Percentiles rank a stretch among this genome's conserved stretches.
Conservation (phyloP, 768 basidiomycete species). For the Aureoboletus auriporus region DNA sequence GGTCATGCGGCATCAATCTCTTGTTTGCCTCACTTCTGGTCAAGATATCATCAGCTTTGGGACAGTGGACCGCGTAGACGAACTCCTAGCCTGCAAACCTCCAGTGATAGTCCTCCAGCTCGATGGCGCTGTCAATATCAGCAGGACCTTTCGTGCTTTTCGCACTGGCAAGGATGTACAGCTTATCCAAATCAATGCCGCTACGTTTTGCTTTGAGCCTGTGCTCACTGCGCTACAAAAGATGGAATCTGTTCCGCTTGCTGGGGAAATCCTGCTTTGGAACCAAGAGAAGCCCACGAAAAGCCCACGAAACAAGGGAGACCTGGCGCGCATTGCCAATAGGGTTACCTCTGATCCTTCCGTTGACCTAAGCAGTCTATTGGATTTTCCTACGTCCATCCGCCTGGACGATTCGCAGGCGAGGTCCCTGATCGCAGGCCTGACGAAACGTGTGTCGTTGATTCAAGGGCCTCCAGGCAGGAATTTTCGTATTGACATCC, state of each 20-base stretch:
- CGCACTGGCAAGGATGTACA: slow-evolving; percentile 30
- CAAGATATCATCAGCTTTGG: slow-evolving; percentile 50
- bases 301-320: background rate
- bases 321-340: slow-evolving; percentile 19
- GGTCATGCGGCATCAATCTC: slow-evolving; percentile 49
- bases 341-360: slow-evolving; percentile 27
- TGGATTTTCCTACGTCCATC: slow-evolving; percentile 36
- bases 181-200: slow-evolving; percentile 55
- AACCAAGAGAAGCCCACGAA: slow-evolving; percentile 16
- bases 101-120: slow-evolving; percentile 55
- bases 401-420: slow-evolving; percentile 49
- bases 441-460: slow-evolving; percentile 51
- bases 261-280: slow-evolving; percentile 54
- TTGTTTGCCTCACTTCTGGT: slow-evolving; percentile 48
- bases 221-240: slow-evolving; percentile 53
- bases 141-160: slow-evolving; percentile 37
- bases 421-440: slow-evolving; percentile 42
- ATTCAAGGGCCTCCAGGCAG: slow-evolving; percentile 72
- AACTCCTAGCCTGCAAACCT: slow-evolving; percentile 40
- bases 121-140: slow-evolving; percentile 37
- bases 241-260: slow-evolving; percentile 40
- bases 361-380: slow-evolving; percentile 35
- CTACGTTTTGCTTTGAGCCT: slow-evolving; percentile 59
- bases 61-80: slow-evolving; percentile 51
- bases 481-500: background rate